Conservation (phyloP, 805 yeast species). For the Candida pseudofarinosa region DNA sequence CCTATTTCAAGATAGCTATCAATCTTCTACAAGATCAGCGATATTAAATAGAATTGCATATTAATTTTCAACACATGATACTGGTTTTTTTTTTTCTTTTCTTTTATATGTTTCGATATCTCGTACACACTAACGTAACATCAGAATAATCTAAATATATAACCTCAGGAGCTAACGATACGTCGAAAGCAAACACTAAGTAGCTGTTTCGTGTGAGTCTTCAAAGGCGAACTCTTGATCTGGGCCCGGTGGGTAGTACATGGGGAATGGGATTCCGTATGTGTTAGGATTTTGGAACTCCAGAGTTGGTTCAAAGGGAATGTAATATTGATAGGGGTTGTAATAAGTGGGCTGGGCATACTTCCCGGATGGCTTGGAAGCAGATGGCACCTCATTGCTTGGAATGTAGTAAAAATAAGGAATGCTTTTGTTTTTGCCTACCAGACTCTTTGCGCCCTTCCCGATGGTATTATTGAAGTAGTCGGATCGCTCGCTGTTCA, state of each 20-base stretch:
- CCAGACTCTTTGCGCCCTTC: slow-evolving; percentile 1
- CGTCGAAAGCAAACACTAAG: background rate
- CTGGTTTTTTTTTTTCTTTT: background rate
- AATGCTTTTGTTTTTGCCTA: slow-evolving; percentile 2
- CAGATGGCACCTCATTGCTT: slow-evolving; percentile 10
- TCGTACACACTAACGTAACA: background rate
- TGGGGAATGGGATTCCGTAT: slow-evolving; percentile 11
- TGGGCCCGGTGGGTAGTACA: slow-evolving; percentile 8
- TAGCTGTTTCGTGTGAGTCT: slow-evolving; percentile 1
- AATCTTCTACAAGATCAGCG: no score
- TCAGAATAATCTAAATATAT: background rate
- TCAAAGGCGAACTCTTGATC: slow-evolving; percentile 3
- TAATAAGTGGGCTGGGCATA: slow-evolving; percentile 23
- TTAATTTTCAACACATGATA: background rate
- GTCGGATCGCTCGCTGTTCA: slow-evolving; percentile 10
- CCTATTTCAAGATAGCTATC: no score
- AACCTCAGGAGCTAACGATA: background rate
- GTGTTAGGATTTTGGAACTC: slow-evolving; percentile 2
- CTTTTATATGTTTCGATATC: background rate
- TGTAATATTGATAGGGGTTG: slow-evolving; percentile 23
- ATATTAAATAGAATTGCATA: background rate
- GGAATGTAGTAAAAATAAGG: slow-evolving; percentile 18
- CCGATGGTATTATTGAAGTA: slow-evolving; percentile 2
- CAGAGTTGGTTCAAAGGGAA: slow-evolving; percentile 16
- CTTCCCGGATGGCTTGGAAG: slow-evolving; percentile 7